These are phyloP conservation scores for Paxillus involutus DNA, from an alignment of 768 basidiomycete genomes.

Conservation along the genomic window DNA sequence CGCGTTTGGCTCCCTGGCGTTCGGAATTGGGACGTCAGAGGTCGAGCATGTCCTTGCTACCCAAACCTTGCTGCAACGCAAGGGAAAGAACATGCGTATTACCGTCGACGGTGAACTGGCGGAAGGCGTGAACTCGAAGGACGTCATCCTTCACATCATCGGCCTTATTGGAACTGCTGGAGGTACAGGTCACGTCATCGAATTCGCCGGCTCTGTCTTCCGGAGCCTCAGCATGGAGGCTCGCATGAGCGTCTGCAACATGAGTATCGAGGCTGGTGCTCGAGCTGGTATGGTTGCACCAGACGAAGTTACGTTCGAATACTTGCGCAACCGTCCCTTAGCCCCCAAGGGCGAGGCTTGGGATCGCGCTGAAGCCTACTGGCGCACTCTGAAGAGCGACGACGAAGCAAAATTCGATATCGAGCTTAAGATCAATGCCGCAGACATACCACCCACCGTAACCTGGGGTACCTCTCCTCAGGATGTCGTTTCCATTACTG, in stretches of 20 bases:
- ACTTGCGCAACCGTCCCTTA: conserved; percentile 78
- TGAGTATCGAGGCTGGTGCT: conserved; percentile 94
- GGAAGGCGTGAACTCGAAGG: conserved; percentile 86
- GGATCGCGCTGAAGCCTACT: conserved; percentile 84
- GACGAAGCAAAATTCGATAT: conserved; percentile 83
- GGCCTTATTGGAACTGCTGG: conserved; percentile 92
- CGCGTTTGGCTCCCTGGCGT: conserved; percentile 89
- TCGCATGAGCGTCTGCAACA: conserved; percentile 89
- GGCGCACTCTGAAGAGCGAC: conserved; percentile 78
- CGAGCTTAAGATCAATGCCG: conserved; percentile 76
- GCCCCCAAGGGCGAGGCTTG: conserved; percentile 83
- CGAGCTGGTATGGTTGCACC: conserved; percentile 93
- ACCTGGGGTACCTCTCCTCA: conserved; percentile 95
- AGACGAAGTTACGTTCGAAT: conserved; percentile 83
- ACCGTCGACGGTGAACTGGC: conserved; percentile 79
- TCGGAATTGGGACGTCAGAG: conserved; percentile 92
- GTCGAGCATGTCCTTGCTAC: conserved; percentile 95
- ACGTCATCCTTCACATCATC: conserved; percentile 89
- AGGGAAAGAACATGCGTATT: conserved; percentile 92
- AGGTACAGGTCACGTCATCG: conserved; percentile 88
- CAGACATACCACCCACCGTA: conserved; percentile 86
- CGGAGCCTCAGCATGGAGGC: conserved; percentile 87
- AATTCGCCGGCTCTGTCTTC: conserved; percentile 89
- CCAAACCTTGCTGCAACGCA: conserved; percentile 83
- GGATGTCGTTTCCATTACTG: conserved; percentile 82